Evolutionary conservation across 805 yeast genomes (phyloP), one percentile per base, ranked within the genome.

Genomic region (Pichia manshurica): DNA sequence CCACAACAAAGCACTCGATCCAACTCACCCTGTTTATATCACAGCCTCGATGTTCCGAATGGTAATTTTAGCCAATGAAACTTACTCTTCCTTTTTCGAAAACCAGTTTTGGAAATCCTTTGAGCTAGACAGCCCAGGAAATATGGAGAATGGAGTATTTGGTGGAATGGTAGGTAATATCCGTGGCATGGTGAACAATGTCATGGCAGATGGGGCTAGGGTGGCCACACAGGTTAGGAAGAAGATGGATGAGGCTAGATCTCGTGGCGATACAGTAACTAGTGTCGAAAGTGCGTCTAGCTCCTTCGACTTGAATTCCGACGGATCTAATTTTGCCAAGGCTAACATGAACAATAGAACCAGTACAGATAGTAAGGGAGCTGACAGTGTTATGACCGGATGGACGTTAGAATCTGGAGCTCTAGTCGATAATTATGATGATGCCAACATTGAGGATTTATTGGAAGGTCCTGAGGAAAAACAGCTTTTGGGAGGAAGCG

Each of bases 1-100:
- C 8, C 88, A 87, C 42, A 88, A 89, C 60, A 87, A 80, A 4
- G 96, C 96, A 0, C 68, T 88, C 34, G 87, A 88, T 60, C 96
- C 96, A 3, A 73, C 77, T 29, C 77, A 82, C 29, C 95, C 96
- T 1, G 79, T 83, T 9, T 79, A 69, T 49, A 73, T 90, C 45
- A 86, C 84, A 45, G 69, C 88, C 16, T 87, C 98, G 0, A 89
- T 96, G 0, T 91, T 91, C 68, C 72, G 98, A 52, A 91, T 91
- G 99, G 95, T 93, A 1, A 69, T 93, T 5, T 70, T 91, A 5
- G 97, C 98, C 0, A 96, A 90, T 62, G 98, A 89, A 59, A 86
- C 96, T 0, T 84, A 88, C 56, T 98, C 93, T 63, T 70, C 84
- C 36, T 79, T 91, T 52, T 93, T 93, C 67, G 73, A 87, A 13